Evolutionary conservation across 2,329 filamentous ascomycete species (phyloP).

Genomic region (Dothistroma pini): DNA sequence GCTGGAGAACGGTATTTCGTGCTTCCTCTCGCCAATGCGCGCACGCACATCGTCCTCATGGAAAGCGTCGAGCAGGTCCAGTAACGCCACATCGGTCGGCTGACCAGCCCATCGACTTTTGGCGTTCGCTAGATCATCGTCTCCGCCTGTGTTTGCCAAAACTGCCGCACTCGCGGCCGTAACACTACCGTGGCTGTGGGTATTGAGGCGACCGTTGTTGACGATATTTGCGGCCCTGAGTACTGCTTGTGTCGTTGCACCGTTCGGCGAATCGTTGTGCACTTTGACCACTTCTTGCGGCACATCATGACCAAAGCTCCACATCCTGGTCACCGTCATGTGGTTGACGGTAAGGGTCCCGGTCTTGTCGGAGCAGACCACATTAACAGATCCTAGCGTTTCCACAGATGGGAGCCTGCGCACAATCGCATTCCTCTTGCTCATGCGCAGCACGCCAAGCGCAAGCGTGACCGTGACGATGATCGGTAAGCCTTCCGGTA

Average conservation of each 20-base stretch:
- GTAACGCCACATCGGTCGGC: constrained; percentile 94
- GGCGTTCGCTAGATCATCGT: constrained; percentile 53
- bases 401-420: constrained; percentile 95
- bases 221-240: constrained; percentile 93
- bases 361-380: constrained; percentile 99
- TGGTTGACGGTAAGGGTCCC: constrained; percentile 96
- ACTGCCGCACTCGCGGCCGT: constrained; percentile 71
- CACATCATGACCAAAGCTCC: constrained; percentile 72
- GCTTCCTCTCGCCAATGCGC: constrained; percentile 73
- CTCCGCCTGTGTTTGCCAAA: constrained; percentile 75
- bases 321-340: constrained; percentile 96
- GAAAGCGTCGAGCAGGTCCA: constrained; percentile 87
- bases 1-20: constrained; percentile 93
- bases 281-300: constrained; percentile 55
- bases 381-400: constrained; percentile 95
- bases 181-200: constrained; percentile 50
- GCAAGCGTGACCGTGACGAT: constrained; percentile 97
- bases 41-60: constrained; percentile 89
- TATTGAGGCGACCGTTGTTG: constrained; percentile 83
- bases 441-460: constrained; percentile 94
- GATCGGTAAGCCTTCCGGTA: constrained; percentile 92
- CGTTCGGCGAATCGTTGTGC: constrained; percentile 54
- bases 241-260: constrained; percentile 72
- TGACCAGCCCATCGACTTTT: constrained; percentile 95
- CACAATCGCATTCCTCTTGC: constrained; percentile 89